Evolutionary conservation across 2,329 filamentous ascomycete species (phyloP).

Genomic region (Leptographium flavum): DNA sequence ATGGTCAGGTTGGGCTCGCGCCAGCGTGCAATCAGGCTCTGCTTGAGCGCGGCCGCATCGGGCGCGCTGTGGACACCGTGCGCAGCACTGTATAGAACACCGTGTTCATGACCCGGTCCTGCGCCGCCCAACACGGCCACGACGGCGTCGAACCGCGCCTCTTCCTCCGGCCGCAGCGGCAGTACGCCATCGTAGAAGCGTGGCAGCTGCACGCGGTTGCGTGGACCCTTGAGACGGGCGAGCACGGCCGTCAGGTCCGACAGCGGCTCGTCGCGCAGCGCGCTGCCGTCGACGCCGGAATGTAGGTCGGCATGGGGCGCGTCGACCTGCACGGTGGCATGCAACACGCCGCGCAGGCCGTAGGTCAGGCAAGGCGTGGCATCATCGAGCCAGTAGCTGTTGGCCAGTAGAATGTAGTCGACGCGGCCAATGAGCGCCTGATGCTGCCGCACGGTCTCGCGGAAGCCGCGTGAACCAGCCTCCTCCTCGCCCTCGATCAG

Average conservation of each 20-base stretch:
- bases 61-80: no score
- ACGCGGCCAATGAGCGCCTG: constrained; percentile 78
- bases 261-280: constrained; percentile 76
- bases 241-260: constrained; percentile 81
- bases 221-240: constrained; percentile 64
- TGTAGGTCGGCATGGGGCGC: constrained; percentile 81
- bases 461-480: constrained; percentile 81
- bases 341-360: constrained; percentile 81
- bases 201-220: constrained; percentile 72
- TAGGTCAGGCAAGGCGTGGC: constrained; percentile 93
- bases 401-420: constrained; percentile 88
- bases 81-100: no score
- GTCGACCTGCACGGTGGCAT: constrained; percentile 79
- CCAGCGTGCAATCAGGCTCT: constrained; percentile 85
- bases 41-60: constrained; percentile 41
- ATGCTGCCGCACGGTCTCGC: constrained; percentile 63
- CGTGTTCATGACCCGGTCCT: neutral
- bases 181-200: constrained; percentile 80
- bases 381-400: constrained; percentile 98
- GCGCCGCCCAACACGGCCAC: constrained; percentile 59
- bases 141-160: constrained; percentile 72
- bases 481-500: constrained; percentile 96
- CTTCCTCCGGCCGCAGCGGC: constrained; percentile 59
- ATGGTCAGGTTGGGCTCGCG: constrained; percentile 89
- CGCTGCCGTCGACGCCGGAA: constrained; percentile 91